phyloP scores from a whole-genome alignment of 495 filamentous ascomycete species.

The Choiromyces venosus region DNA sequence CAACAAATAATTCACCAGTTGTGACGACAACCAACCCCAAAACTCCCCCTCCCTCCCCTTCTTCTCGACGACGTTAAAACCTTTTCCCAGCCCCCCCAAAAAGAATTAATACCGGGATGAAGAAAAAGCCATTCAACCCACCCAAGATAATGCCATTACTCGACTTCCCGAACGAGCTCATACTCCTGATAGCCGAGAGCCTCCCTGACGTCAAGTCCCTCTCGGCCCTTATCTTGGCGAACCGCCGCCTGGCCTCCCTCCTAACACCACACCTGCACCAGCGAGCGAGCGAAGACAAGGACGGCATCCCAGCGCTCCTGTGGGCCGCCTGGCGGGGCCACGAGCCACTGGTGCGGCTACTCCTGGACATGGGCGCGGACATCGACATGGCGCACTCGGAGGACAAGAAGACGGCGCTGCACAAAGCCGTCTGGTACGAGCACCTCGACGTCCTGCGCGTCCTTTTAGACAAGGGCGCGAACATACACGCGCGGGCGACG shows the following conservation, averaged over 20 bases:
- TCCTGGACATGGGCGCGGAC: background rate
- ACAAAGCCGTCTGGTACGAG: constrained; percentile 5
- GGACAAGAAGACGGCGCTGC: constrained; percentile 1
- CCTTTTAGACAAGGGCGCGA: background rate
- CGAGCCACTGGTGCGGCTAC: background rate
- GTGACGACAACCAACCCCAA: background rate
- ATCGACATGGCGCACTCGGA: constrained; percentile 3
- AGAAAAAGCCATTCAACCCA: background rate
- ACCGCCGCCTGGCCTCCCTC: background rate
- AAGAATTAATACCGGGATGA: no score
- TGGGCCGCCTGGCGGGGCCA: background rate
- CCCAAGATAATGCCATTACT: background rate
- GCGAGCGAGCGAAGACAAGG: background rate
- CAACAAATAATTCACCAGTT: background rate
- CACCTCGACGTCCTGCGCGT: constrained; percentile 2
- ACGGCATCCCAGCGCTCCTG: background rate
- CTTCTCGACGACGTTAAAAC: no score
- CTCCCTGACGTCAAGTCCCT: background rate
- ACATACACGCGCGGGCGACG: background rate
- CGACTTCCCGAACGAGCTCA: constrained; percentile 4
- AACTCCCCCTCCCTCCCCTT: no score
- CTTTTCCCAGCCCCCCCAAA: no score
- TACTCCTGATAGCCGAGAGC: constrained; percentile 4
- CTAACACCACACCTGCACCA: background rate
- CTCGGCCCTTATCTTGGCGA: background rate